Percentiles rank a stretch among this genome's conserved stretches.
phyloP scores from a whole-genome alignment of 441 rosid species.

The Croton setiger region DNA sequence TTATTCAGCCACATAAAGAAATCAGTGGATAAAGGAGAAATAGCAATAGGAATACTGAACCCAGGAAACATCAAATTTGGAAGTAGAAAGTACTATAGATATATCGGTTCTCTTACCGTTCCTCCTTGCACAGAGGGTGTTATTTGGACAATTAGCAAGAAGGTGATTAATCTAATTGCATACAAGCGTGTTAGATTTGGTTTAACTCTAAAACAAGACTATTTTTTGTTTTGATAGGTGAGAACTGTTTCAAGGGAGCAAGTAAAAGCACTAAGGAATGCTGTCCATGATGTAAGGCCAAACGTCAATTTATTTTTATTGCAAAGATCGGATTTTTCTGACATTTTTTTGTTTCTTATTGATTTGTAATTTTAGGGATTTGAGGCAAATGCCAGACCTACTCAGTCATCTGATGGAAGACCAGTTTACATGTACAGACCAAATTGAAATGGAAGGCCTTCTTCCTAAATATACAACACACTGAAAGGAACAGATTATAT shows the following conservation, averaged over 20 bases:
- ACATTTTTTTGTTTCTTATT: not conserved
- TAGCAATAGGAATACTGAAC: too few relatives aligned
- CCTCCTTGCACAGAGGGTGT: constrained; percentile 70
- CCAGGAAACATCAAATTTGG: constrained; percentile 28
- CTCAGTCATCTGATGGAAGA: constrained; percentile 37
- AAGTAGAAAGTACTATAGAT: constrained; percentile 42
- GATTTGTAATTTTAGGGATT: constrained; percentile 28
- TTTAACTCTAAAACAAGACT: not conserved
- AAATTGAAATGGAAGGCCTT: not conserved
- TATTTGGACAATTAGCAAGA: constrained; percentile 40
- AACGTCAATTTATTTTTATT: too few relatives aligned
- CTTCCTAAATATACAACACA: constrained; percentile 9
- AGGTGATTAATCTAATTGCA: constrained; percentile 21
- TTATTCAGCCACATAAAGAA: too few relatives aligned
- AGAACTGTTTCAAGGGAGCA: constrained; percentile 44
- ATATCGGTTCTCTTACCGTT: constrained; percentile 52
- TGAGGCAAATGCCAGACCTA: constrained; percentile 46
- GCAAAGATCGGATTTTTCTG: too few relatives aligned
- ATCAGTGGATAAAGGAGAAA: too few relatives aligned
- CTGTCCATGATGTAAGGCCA: constrained; percentile 48
- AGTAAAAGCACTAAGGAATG: constrained; percentile 31
- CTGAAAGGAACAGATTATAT: too few relatives aligned
- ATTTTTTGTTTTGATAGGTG: constrained; percentile 23
- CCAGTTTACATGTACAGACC: constrained; percentile 37
- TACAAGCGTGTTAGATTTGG: not conserved